Percentiles rank a stretch among this genome's conserved stretches.
Evolutionary conservation across 768 basidiomycete species (phyloP).

Genomic region (Kwoniella sp.): DNA sequence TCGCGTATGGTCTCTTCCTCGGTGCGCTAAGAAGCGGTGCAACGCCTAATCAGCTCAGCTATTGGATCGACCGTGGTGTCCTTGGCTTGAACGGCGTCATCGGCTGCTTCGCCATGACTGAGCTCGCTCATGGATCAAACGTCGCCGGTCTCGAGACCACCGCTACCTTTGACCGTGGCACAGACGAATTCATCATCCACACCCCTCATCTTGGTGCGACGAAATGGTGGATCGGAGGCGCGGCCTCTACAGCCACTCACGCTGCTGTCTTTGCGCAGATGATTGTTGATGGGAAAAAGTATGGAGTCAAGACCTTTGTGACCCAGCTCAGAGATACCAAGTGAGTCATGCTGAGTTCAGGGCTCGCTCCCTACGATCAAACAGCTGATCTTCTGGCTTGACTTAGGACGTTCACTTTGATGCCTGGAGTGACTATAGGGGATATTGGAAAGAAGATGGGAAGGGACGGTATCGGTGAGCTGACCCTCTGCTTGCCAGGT

Average conservation of each 20-base stretch:
- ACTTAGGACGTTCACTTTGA: slow-evolving; percentile 55
- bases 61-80: slow-evolving; percentile 59
- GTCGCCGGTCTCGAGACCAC: slow-evolving; percentile 60
- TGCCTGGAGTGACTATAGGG: slow-evolving; percentile 59
- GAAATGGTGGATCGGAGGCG: slow-evolving; percentile 61
- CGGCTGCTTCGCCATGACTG: slow-evolving; percentile 58
- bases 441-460: slow-evolving; percentile 61
- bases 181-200: slow-evolving; percentile 59
- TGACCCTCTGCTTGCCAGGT: too few relatives aligned
- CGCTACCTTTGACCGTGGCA: slow-evolving; percentile 57
- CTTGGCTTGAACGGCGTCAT: slow-evolving; percentile 59
- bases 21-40: slow-evolving; percentile 58
- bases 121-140: slow-evolving; percentile 57
- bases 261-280: slow-evolving; percentile 59
- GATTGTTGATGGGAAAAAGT: slow-evolving; percentile 57
- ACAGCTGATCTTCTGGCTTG: background rate
- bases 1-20: slow-evolving; percentile 57
- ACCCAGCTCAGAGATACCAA: slow-evolving; percentile 57
- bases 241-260: slow-evolving; percentile 59
- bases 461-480: slow-evolving; percentile 56
- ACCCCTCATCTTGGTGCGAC: slow-evolving; percentile 59
- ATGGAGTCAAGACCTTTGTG: slow-evolving; percentile 60
- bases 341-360: slow-evolving; percentile 24
- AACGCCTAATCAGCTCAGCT: slow-evolving; percentile 57
- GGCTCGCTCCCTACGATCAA: background rate